These are phyloP conservation scores for Wickerhamomyces chaumierensis DNA, from an alignment of 805 yeast genomes.

Conservation along the genomic window DNA sequence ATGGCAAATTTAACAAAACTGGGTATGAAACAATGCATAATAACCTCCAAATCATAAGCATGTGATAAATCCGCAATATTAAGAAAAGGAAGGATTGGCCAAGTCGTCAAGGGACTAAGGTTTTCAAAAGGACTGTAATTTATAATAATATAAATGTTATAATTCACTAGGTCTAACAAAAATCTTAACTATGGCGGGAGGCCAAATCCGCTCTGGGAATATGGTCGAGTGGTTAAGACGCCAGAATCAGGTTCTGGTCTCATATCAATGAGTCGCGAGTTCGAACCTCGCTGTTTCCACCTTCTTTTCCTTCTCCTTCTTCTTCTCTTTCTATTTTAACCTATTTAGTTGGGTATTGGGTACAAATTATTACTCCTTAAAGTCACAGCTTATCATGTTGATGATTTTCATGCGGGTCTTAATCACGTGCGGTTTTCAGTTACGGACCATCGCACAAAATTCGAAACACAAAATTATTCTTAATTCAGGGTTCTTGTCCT, in stretches of 20 bases:
- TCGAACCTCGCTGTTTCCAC: slow-evolving; percentile 1
- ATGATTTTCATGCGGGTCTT: too few relatives aligned
- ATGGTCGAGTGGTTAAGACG: slow-evolving; percentile 1
- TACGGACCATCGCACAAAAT: too few relatives aligned
- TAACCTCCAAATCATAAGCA: neutral
- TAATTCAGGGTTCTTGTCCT: too few relatives aligned
- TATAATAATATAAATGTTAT: too few relatives aligned
- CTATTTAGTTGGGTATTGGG: neutral
- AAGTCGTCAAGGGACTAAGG: neutral
- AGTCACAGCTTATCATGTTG: neutral
- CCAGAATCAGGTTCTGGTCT: neutral
- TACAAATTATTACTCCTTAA: neutral
- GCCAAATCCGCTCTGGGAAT: neutral
- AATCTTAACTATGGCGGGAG: neutral
- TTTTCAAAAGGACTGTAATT: too few relatives aligned
- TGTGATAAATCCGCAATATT: neutral
- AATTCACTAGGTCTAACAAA: too few relatives aligned
- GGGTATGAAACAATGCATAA: neutral
- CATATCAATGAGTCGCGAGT: neutral
- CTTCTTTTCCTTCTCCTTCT: too few relatives aligned
- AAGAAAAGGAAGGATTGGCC: neutral
- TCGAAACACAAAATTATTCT: too few relatives aligned
- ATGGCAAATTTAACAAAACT: too few relatives aligned
- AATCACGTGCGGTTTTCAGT: too few relatives aligned
- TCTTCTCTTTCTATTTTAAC: neutral